Evolutionary conservation across 139 green algal species (phyloP).

Genomic region (Coelastrella sp.): DNA sequence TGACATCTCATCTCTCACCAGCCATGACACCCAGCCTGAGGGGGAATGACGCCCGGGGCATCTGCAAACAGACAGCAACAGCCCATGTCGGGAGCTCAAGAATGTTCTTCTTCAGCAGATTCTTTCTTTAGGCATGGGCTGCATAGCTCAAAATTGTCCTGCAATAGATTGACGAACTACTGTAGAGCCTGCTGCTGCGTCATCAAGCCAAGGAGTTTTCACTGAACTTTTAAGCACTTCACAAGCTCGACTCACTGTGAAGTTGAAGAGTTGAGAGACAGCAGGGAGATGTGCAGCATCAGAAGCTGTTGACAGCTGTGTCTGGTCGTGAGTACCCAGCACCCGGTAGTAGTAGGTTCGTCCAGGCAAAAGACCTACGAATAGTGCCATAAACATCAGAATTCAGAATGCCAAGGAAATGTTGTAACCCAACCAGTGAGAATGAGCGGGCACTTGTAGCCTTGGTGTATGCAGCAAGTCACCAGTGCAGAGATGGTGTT

Average conservation of each 20-base stretch:
- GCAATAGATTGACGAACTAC: too few species aligned
- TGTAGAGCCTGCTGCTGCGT: too few species aligned
- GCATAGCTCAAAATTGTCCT: too few species aligned
- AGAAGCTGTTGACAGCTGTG: background rate
- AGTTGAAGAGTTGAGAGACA: background rate
- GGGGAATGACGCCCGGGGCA: background rate
- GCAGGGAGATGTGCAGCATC: background rate
- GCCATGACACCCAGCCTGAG: slow-evolving; percentile 29
- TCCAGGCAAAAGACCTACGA: background rate
- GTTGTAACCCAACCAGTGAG: too few species aligned
- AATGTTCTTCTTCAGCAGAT: too few species aligned
- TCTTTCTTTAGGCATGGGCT: too few species aligned
- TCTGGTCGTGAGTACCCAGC: background rate
- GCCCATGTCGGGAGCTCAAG: background rate
- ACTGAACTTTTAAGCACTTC: too few species aligned
- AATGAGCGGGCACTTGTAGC: too few species aligned
- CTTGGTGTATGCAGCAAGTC: too few species aligned
- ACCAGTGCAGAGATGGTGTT: background rate
- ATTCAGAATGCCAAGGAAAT: too few species aligned
- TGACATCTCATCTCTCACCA: slow-evolving; percentile 1
- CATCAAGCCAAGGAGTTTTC: too few species aligned
- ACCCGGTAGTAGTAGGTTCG: slow-evolving; percentile 15
- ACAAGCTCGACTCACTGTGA: background rate
- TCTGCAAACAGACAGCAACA: background rate
- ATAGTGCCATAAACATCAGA: background rate